phyloP scores from a whole-genome alignment of 1,284 basidiomycete species.

The Mycena citricolor region DNA sequence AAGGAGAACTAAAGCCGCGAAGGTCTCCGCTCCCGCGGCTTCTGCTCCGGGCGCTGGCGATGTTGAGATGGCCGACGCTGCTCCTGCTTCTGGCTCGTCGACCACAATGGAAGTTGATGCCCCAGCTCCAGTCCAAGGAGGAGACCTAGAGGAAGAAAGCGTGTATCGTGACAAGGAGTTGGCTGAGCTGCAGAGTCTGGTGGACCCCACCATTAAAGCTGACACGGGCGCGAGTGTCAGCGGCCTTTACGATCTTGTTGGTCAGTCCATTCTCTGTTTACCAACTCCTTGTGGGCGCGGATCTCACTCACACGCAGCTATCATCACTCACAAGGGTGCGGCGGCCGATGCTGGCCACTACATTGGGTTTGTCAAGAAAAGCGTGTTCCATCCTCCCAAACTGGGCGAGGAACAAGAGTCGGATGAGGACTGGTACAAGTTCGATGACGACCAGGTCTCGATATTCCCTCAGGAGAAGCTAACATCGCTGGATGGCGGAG shows the following conservation, averaged over 20 bases:
- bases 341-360: constrained; percentile 94
- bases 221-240: constrained; percentile 75
- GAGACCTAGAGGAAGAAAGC: constrained; percentile 56
- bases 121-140: constrained; percentile 27
- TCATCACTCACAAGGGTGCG: constrained; percentile 96
- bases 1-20: constrained; percentile 64
- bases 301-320: constrained; percentile 47
- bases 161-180: constrained; percentile 61
- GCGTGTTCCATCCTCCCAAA: constrained; percentile 50
- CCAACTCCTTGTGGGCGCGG: neutral
- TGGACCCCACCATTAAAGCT: constrained; percentile 61
- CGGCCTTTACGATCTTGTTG: constrained; percentile 84
- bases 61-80: constrained; percentile 42
- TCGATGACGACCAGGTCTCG: constrained; percentile 90
- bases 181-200: constrained; percentile 60
- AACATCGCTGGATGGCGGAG: constrained; percentile 82
- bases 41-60: constrained; percentile 34
- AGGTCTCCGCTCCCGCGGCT: constrained; percentile 30
- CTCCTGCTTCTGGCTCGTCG: constrained; percentile 27
- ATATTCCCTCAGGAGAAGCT: constrained; percentile 83
- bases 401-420: constrained; percentile 38
- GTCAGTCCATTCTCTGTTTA: constrained; percentile 40
- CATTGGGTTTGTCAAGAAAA: constrained; percentile 86
- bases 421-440: constrained; percentile 86
- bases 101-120: constrained; percentile 29